These are phyloP conservation scores for Gleditsia sinensis DNA, from an alignment of 306 rosid genomes.

Conservation along the genomic window DNA sequence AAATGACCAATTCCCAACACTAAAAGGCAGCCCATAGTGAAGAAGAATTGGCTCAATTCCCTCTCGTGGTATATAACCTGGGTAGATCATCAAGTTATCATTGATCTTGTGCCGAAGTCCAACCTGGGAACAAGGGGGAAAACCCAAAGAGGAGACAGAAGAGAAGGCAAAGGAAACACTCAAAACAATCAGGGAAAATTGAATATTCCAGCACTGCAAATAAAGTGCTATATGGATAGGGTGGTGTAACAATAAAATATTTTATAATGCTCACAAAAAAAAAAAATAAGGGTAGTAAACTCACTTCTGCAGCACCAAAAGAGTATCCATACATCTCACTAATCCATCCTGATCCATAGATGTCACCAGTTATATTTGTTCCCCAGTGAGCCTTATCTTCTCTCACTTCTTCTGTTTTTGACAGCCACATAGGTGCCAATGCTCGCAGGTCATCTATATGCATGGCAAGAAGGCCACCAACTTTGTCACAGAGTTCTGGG, in stretches of 20 bases:
- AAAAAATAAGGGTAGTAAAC: slow-evolving; percentile 33
- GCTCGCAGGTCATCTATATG: slow-evolving; percentile 89
- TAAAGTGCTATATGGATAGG: slow-evolving; percentile 3
- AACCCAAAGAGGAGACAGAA: slow-evolving; percentile 10
- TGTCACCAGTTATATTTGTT: slow-evolving; percentile 92
- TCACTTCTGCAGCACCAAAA: slow-evolving; percentile 97
- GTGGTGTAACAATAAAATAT: neutral
- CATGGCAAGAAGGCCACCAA: slow-evolving; percentile 93
- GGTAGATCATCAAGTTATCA: slow-evolving; percentile 95
- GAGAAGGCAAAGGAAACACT: slow-evolving; percentile 20
- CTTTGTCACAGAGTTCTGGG: slow-evolving; percentile 95
- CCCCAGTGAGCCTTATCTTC: slow-evolving; percentile 93
- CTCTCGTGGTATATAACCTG: slow-evolving; percentile 79
- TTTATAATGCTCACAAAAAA: neutral
- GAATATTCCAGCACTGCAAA: slow-evolving; percentile 7
- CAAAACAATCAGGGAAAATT: slow-evolving; percentile 22
- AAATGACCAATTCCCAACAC: slow-evolving; percentile 94
- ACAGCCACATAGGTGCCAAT: slow-evolving; percentile 99
- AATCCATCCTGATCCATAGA: slow-evolving; percentile 92
- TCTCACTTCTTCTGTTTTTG: slow-evolving; percentile 95
- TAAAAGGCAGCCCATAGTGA: slow-evolving; percentile 90
- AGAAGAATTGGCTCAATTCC: slow-evolving; percentile 91
- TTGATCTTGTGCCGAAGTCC: slow-evolving; percentile 97
- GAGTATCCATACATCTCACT: slow-evolving; percentile 99
- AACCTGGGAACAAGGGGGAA: slow-evolving; percentile 52